A percentile compares a stretch with the other conserved stretches of the same genome.
Evolutionary conservation across 148 eudicot species (phyloP).

Genomic region (Cornus kousa): DNA sequence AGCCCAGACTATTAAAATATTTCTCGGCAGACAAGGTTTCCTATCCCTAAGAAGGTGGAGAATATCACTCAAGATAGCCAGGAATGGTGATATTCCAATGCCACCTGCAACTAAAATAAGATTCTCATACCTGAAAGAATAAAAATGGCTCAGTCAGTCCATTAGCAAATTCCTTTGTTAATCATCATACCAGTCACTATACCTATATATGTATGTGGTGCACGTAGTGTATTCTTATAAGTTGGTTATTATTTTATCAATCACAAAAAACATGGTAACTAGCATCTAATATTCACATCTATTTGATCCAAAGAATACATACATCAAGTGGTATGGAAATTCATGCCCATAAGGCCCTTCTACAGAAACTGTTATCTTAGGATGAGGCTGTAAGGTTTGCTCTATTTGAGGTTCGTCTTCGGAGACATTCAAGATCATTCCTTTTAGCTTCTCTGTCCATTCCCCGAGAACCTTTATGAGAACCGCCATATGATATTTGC

Average conservation of each 20-base stretch:
- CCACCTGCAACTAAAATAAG: constrained; percentile 85
- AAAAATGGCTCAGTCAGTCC: neutral
- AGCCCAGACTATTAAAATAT: constrained; percentile 69
- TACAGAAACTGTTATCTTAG: constrained; percentile 57
- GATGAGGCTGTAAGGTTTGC: constrained; percentile 27
- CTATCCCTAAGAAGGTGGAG: constrained; percentile 53
- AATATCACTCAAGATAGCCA: constrained; percentile 71
- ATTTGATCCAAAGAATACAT: constrained; percentile 19
- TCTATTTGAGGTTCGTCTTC: constrained; percentile 27
- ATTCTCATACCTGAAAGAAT: constrained; percentile 54
- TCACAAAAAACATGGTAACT: neutral
- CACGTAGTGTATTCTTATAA: too few relatives aligned
- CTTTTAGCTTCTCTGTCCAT: constrained; percentile 61
- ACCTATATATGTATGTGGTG: too few relatives aligned
- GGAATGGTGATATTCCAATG: constrained; percentile 80
- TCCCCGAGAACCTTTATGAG: constrained; percentile 68
- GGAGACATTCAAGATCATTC: constrained; percentile 33
- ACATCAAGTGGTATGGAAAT: constrained; percentile 71
- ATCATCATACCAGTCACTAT: too few relatives aligned
- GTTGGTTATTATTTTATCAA: neutral
- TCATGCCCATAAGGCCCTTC: constrained; percentile 95
- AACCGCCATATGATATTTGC: constrained; percentile 58
- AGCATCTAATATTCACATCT: neutral
- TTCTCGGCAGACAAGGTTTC: constrained; percentile 59
- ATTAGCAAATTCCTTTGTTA: neutral